Evolutionary conservation across 2,329 filamentous ascomycete species (phyloP).

Genomic region (Coccinonectria pachysandricola): DNA sequence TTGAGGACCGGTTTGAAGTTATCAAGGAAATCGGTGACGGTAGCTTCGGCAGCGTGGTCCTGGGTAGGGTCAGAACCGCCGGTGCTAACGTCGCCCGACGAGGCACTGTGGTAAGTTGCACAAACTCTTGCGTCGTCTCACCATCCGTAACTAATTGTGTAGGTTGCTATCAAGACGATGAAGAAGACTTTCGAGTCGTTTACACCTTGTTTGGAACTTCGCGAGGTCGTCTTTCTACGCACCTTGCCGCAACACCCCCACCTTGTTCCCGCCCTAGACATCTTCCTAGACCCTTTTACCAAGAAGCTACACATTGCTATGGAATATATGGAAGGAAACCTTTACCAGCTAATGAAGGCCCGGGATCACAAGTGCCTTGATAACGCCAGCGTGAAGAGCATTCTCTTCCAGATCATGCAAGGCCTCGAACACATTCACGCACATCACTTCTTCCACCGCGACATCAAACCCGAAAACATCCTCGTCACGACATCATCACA

Average conservation of each 20-base stretch:
- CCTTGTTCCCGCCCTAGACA: slow-evolving; percentile 93
- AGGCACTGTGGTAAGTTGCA: slow-evolving; percentile 72
- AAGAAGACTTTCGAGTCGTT: slow-evolving; percentile 98
- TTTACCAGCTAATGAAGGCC: slow-evolving; percentile 98
- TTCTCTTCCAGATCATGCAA: slow-evolving; percentile 92
- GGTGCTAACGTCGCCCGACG: slow-evolving; percentile 80
- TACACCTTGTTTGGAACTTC: slow-evolving; percentile 77
- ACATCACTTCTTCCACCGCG: slow-evolving; percentile 95
- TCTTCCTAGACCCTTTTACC: slow-evolving; percentile 91
- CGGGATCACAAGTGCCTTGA: slow-evolving; percentile 92
- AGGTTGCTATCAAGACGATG: slow-evolving; percentile 99
- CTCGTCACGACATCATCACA: slow-evolving; percentile 85
- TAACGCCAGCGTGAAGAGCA: slow-evolving; percentile 88
- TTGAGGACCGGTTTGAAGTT: slow-evolving; percentile 94
- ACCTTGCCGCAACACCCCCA: slow-evolving; percentile 82
- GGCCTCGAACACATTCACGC: slow-evolving; percentile 96
- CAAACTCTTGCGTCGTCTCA: slow-evolving; percentile 7
- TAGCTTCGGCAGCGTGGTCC: slow-evolving; percentile 90
- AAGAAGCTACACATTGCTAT: slow-evolving; percentile 97
- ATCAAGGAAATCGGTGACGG: slow-evolving; percentile 98
- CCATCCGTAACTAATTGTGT: slow-evolving; percentile 9
- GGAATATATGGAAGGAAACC: slow-evolving; percentile 99
- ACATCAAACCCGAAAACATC: slow-evolving; percentile 99
- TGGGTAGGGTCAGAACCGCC: slow-evolving; percentile 84
- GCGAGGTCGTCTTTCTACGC: slow-evolving; percentile 92